Base-by-base conservation (phyloP, 495 filamentous ascomycete species). In the Aspergillus incahuasiensis region DNA sequence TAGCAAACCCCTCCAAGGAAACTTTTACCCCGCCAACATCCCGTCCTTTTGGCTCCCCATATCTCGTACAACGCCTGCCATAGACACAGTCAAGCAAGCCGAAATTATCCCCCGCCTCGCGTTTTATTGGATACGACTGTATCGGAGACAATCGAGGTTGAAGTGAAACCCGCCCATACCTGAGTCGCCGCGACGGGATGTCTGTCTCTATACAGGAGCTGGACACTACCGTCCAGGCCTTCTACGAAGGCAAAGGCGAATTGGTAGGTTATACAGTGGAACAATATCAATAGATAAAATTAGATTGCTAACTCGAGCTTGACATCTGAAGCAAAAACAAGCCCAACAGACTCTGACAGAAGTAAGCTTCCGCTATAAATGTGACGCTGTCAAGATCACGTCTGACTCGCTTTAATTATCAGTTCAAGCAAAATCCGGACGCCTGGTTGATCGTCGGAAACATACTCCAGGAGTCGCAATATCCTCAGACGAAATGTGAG, bases 351-450 rank as follows among this genome's bases (percentile, higher is more conserved):
- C 90, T 34, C 74, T 99, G 60, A 97, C 96, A 70, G 95, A 97
- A 80, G 92, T 92, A 80, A 66, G 82, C 75, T 55, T 39, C 20
- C 6, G 45, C 8, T 38, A n/a, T 16, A 18, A 19, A 48, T 5
- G 9, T 8, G 32, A n/a, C n/a, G n/a, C n/a, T 24, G 18, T 9
- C 22, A 32, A 18, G 19, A 35, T 45, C n/a, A 16, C 20, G 28
- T 40, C 63, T 66, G 41, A 66, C 58, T 30, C 28, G 13, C 44
- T 16, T 40, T 30, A 13, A 30, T 56, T 16, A 44, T 13, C 62
- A 97, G 92, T 99, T 99, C 79, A 96, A 96, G 70, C 92, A 97
- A 75, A 94, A 96, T 63, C 91, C 91, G 35, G 94, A 99, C 78
- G 88, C 94, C 49, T 99, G 94, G 94, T 78, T 97, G 49, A 80